Percentiles rank a stretch among this genome's conserved stretches.
Conservation (phyloP, 1,284 basidiomycete genomes). For the Malassezia psittaci region DNA sequence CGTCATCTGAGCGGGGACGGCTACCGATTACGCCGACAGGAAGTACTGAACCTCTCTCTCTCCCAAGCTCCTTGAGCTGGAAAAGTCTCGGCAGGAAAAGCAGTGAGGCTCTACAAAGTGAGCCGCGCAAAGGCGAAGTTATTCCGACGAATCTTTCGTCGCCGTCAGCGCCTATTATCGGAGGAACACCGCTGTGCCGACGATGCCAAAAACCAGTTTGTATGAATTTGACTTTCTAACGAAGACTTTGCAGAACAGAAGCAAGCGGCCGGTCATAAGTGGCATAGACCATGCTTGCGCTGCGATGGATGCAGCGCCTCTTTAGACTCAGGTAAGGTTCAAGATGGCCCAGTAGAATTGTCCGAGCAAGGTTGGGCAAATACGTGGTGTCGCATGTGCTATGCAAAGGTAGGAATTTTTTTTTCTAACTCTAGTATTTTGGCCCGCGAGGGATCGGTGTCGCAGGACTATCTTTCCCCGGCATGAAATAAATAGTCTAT, state of each 20-base stretch:
- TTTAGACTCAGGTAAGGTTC: conserved; percentile 34
- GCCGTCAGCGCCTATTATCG: conserved; percentile 21
- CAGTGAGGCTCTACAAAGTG: not conserved
- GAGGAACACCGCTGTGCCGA: conserved; percentile 40
- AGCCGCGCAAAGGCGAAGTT: not conserved
- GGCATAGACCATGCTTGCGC: conserved; percentile 41
- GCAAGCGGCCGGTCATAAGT: conserved; percentile 35
- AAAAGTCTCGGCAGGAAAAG: not conserved
- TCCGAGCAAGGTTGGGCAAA: conserved; percentile 19
- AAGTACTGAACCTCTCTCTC: not conserved
- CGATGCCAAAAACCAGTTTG: conserved; percentile 37
- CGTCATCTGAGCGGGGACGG: conserved; percentile 7
- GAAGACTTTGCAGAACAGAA: conserved; percentile 45
- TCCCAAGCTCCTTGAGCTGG: conserved; percentile 1
- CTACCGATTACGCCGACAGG: conserved; percentile 4
- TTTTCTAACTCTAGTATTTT: conserved; percentile 11
- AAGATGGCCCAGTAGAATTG: conserved; percentile 33
- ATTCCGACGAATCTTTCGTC: not conserved
- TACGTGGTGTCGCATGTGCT: conserved; percentile 41
- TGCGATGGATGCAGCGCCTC: conserved; percentile 42
- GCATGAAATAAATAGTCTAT: not conserved
- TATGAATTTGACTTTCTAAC: conserved; percentile 11
- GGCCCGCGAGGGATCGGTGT: conserved; percentile 23
- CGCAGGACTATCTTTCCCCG: conserved; percentile 20
- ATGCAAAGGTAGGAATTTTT: conserved; percentile 27